Percentiles rank a stretch among this genome's conserved stretches.
Evolutionary conservation across 1,284 basidiomycete species (phyloP).

Genomic region (Leccinum fallax): DNA sequence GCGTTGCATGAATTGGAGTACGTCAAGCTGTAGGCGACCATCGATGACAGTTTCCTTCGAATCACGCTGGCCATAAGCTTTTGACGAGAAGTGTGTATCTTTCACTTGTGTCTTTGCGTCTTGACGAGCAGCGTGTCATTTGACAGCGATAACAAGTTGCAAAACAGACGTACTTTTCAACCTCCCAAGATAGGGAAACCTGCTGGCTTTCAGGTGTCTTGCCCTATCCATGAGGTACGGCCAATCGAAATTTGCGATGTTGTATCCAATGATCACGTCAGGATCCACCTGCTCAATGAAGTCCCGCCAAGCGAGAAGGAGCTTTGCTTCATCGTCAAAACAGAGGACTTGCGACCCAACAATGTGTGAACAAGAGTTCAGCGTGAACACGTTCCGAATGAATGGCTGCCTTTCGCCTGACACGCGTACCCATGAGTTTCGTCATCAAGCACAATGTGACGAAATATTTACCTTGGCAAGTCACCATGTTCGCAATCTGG

Average conservation of each 20-base stretch:
- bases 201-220: constrained; percentile 70
- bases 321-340: constrained; percentile 71
- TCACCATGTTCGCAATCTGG: constrained; percentile 98
- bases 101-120: constrained; percentile 79
- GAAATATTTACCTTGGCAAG: constrained; percentile 75
- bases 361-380: constrained; percentile 91
- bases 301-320: constrained; percentile 81
- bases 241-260: constrained; percentile 89
- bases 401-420: constrained; percentile 86
- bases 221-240: constrained; percentile 93
- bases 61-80: constrained; percentile 93
- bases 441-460: not conserved
- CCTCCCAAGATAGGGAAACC: constrained; percentile 81
- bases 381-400: constrained; percentile 93
- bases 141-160: not conserved
- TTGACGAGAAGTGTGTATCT: constrained; percentile 94
- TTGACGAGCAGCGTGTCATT: constrained; percentile 35
- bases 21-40: constrained; percentile 89
- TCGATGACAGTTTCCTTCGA: constrained; percentile 91
- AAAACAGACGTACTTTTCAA: constrained; percentile 58
- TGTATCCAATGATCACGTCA: constrained; percentile 94
- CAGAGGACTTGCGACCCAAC: constrained; percentile 94
- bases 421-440: constrained; percentile 6
- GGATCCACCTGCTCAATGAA: constrained; percentile 90
- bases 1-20: constrained; percentile 95